Evolutionary conservation across 768 basidiomycete genomes (phyloP), one percentile per base, ranked within the genome.

Genomic region (Calocybe gangraenosa): DNA sequence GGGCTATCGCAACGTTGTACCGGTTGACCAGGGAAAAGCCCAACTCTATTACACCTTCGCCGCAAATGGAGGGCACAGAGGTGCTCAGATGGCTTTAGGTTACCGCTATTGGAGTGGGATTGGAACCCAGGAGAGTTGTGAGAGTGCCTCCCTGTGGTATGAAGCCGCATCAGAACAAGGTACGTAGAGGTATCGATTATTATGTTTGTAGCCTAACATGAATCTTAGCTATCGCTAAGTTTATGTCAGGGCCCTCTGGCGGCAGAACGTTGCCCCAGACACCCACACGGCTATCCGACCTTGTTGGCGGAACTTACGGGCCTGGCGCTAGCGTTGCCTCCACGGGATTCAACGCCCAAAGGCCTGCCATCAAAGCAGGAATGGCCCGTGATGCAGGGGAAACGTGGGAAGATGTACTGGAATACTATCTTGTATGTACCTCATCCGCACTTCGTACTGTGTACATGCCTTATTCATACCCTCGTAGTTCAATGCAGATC

Each of bases 101-200:
- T 98, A 95, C 64, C 80, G 93, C 20, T 84, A 94, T 58, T 98
- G 93, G 94, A 84, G 88, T 31, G 96, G 96, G 1, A 96, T 99
- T 46, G 90, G 94, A 9, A 85, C 92, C 0, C 68, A 81, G 42
- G 92, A 97, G 61, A 82, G 84, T 54, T 98, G 96, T 64, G 74
- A 82, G 56, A 71, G 78, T 9, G 90, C 96, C 11, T 67, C 92
- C 43, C 76, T 79, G 20, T 97, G 91, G 87, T 99, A 98, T 61
- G 87, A 92, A 58, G 73, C 71, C 33, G 92, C 93, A 0, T 89
- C 94, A 13, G 89, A 93, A 51, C 79, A 90, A 66, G 79, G 92
- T 88, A 52, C 46, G 18, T 18, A 7, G 14, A 6, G 34, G n/a
- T 18, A 14, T 7, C 5, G 14, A 7, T n/a, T 18, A 35, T 18